Evolutionary conservation across 768 basidiomycete genomes (phyloP).

Genomic region (Rhodotorula diobovata): DNA sequence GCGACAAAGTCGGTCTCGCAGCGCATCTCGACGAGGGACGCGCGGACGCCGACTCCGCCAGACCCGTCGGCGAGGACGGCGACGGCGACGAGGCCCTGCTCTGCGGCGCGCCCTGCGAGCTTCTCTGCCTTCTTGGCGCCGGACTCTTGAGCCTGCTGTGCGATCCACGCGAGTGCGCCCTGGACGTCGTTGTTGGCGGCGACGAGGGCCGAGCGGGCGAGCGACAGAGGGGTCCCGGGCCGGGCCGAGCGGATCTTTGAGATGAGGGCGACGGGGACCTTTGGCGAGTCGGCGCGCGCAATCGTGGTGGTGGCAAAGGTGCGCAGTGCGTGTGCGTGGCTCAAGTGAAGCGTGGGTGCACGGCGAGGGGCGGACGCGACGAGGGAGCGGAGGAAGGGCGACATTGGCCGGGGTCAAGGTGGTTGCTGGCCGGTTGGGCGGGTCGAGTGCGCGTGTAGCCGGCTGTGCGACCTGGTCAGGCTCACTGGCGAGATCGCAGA

Average conservation of each 20-base stretch:
- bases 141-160: conserved; percentile 64
- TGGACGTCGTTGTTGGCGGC: conserved; percentile 69
- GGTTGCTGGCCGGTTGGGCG: too few relatives aligned
- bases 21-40: conserved; percentile 83
- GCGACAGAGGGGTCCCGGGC: conserved; percentile 69
- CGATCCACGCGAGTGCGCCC: conserved; percentile 72
- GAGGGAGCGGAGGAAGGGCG: background rate
- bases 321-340: background rate
- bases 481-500: too few relatives aligned
- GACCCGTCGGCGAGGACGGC: conserved; percentile 64
- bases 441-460: background rate
- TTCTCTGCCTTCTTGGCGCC: conserved; percentile 80
- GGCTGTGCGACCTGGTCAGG: too few relatives aligned
- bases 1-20: conserved; percentile 98
- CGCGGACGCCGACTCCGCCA: conserved; percentile 58
- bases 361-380: background rate
- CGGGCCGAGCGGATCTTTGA: conserved; percentile 74
- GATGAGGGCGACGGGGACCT: conserved; percentile 68
- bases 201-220: conserved; percentile 80
- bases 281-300: conserved; percentile 38
- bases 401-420: too few relatives aligned
- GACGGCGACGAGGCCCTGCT: conserved; percentile 74
- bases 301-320: background rate
- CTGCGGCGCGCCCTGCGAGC: conserved; percentile 66
- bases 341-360: background rate